A percentile compares a stretch with the other conserved stretches of the same genome.
phyloP scores from a whole-genome alignment of 1,284 basidiomycete genomes.

The Ceratorhiza oryzae-sativae region DNA sequence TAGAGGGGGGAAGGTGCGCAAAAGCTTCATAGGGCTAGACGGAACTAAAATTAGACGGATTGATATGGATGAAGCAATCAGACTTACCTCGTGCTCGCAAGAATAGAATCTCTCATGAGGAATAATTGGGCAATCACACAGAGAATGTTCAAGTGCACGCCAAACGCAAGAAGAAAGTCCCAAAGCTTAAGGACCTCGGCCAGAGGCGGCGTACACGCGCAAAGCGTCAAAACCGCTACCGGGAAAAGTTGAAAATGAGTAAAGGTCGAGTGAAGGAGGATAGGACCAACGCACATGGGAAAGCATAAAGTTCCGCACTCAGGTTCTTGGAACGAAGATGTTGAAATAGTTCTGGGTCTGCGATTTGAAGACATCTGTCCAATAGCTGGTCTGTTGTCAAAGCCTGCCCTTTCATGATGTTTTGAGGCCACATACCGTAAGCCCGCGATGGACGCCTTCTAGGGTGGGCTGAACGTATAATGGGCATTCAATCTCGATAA shows the following conservation, averaged over 20 bases:
- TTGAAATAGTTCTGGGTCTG: constrained; percentile 84
- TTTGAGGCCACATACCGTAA: constrained; percentile 71
- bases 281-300: constrained; percentile 75
- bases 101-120: constrained; percentile 87
- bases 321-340: constrained; percentile 89
- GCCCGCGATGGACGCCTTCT: constrained; percentile 90
- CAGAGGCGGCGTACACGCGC: constrained; percentile 94
- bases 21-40: constrained; percentile 87
- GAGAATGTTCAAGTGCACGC: constrained; percentile 93
- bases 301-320: constrained; percentile 98
- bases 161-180: constrained; percentile 97
- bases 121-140: constrained; percentile 95
- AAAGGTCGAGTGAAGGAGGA: constrained; percentile 15
- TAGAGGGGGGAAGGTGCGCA: constrained; percentile 93
- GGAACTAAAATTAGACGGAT: constrained; percentile 3
- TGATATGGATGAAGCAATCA: background rate
- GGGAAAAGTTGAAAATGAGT: too few relatives aligned
- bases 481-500: constrained; percentile 93
- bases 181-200: constrained; percentile 93
- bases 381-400: constrained; percentile 67
- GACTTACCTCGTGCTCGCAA: constrained; percentile 79
- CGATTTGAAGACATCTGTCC: constrained; percentile 88
- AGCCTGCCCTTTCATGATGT: background rate
- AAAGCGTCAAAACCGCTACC: constrained; percentile 89
- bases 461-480: constrained; percentile 95